Base-by-base conservation (phyloP, 2,329 filamentous ascomycete species). In the Stagonosporopsis vannaccii region DNA sequence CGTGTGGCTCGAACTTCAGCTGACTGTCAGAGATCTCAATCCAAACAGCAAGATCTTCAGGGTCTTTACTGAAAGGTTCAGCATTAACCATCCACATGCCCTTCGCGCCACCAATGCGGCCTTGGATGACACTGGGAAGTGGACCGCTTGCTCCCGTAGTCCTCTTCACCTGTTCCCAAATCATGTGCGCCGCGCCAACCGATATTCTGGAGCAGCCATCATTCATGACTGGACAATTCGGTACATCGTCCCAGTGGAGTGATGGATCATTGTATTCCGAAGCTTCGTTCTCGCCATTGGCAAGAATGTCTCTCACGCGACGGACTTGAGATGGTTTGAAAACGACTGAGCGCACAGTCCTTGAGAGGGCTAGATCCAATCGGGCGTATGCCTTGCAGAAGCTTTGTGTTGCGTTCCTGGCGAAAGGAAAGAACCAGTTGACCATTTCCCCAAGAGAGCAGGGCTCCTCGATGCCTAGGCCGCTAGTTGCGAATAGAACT, bases 61-160 rank as follows among this genome's bases (percentile, higher is more conserved):
- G 50, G 1, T 81, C 75, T 0, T 75, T 75, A 0, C 72, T 73
- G 23, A 84, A 80, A 0, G 77, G 67, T 3, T 78, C 71, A 0
- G 80, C 77, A 61, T 89, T 86, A 5, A 88, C 73, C 42, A 89
- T 81, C 90, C 90, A 93, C 61, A 93, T 80, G 0, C 90, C 91
- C 71, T 94, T 94, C 0, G 88, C 88, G 17, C 88, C 85, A 9
- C 86, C 88, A 32, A 93, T 83, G 0, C 91, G 84, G 1, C 80
- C 90, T 71, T 94, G 90, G 0, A 84, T 87, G 0, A 82, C 87
- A 30, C 84, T 84, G 0, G 89, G 89, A 84, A 56, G 90, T 79
- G 12, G 90, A 80, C n/a, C 81, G 85, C 72, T 91, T 0, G 82
- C 85, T 13, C 83, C 83, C 0, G 88, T 72, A 0, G 70, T 62